These are phyloP conservation scores for Ambrosiella cleistominuta DNA, from an alignment of 2,329 filamentous ascomycete species.

Conservation along the genomic window DNA sequence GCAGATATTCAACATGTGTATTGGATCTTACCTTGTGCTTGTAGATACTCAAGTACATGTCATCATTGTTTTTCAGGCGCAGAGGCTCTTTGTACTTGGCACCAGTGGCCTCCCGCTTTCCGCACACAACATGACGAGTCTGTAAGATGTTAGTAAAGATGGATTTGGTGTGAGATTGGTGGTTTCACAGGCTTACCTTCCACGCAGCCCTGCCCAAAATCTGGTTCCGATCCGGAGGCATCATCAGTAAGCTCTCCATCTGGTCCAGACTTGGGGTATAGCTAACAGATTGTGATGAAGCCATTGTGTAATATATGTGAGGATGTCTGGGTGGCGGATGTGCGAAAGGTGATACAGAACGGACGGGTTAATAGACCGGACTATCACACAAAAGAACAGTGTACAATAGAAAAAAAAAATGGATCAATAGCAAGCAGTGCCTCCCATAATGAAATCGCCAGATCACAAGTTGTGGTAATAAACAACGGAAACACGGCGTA, in stretches of 20 bases:
- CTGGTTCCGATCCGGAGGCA: constrained; percentile 33
- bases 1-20: neutral
- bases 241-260: constrained; percentile 30
- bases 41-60: constrained; percentile 31
- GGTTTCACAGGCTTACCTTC: constrained; percentile 25
- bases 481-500: neutral
- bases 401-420: neutral
- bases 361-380: neutral
- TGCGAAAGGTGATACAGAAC: neutral
- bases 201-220: constrained; percentile 33
- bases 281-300: constrained; percentile 14
- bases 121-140: constrained; percentile 43
- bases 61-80: constrained; percentile 19
- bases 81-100: constrained; percentile 13
- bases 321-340: neutral
- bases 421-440: neutral
- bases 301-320: constrained; percentile 2
- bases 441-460: neutral
- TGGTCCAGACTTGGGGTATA: constrained; percentile 16
- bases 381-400: neutral
- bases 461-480: neutral
- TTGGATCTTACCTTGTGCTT: constrained; percentile 32
- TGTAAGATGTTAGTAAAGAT: constrained; percentile 17
- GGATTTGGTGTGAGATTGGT: too few species aligned
- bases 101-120: constrained; percentile 17